Base-by-base conservation (phyloP, 192 early-diverging fungal species). In the Rhizophlyctis rosea region DNA sequence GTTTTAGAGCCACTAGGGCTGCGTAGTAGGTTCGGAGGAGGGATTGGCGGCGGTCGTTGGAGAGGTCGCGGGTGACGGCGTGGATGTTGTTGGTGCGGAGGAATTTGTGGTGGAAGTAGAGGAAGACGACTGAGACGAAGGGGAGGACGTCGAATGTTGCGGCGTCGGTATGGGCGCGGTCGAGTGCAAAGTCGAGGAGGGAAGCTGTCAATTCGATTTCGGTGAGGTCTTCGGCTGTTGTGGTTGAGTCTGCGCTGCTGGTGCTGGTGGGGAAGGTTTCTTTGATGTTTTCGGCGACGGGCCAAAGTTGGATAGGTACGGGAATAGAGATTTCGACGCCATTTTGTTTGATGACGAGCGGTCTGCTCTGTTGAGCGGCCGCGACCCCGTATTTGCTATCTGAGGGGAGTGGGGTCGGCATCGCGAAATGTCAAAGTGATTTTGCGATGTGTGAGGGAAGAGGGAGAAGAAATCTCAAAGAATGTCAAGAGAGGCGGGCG, bases 51-150 rank as follows among this genome's bases (percentile, higher is more conserved):
- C 66, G 72, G 3, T 47, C 35, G 34, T 34, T 50, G 21, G 57
- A 62, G 9, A 48, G 13, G 14, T 62, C 48, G 32, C 85, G 82
- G 23, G 81, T 82, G 55, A 88, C 85, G 3, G 82, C 85, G 64
- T 95, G 93, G 59, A 95, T 83, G 76, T 92, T 87, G 76, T 93
- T 93, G 71, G 82, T 79, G 65, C 80, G 77, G 65, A 91, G 81
- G 74, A 88, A 89, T 47, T 81, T 79, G 54, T 78, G 73, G 61
- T 86, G 79, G 60, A 95, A 87, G 70, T 89, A 84, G 60, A 79
- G 62, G 64, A 93, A 90, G 52, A 92, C 76, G 34, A 93, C 83
- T 34, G 85, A 83, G n/a, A 88, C 73, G 74, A 92, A 89, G 34
- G 82, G 74, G 31, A 75, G 65, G 27, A 76, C 68, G 47, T 67